Evolutionary conservation across 2,329 filamentous ascomycete genomes (phyloP).

Genomic region (Cladosporium phlei): DNA sequence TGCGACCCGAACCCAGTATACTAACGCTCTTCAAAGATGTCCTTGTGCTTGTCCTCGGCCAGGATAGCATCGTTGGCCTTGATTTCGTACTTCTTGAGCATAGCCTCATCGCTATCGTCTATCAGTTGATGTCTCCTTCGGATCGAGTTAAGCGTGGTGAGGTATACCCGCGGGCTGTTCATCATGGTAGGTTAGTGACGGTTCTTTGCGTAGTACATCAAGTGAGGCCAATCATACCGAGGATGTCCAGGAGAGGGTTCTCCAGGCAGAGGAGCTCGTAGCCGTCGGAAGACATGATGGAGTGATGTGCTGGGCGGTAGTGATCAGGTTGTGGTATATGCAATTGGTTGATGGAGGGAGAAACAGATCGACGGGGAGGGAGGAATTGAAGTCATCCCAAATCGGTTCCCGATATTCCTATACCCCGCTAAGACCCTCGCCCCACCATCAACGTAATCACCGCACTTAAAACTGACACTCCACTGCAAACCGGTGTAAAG

Average conservation of each 20-base stretch:
- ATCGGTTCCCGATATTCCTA: no score
- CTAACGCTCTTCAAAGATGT: conserved; percentile 72
- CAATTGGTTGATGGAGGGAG: conserved; percentile 1
- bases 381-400: no score
- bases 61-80: conserved; percentile 98
- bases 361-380: no score
- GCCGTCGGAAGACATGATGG: conserved; percentile 43
- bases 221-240: conserved; percentile 49
- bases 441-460: no score
- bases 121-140: conserved; percentile 23
- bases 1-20: conserved; percentile 40
- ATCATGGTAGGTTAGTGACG: conserved; percentile 6
- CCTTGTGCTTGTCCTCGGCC: conserved; percentile 83
- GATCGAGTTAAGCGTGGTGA: background rate
- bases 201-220: conserved; percentile 4
- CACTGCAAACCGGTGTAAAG: no score
- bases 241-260: conserved; percentile 98
- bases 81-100: conserved; percentile 87
- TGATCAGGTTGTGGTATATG: background rate
- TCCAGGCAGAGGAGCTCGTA: conserved; percentile 89
- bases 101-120: conserved; percentile 63
- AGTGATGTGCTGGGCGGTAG: background rate
- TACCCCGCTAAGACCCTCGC: no score
- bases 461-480: no score
- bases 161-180: conserved; percentile 10